Conservation (phyloP, 345 rosid genomes). For the Melaleuca quinquenervia region DNA sequence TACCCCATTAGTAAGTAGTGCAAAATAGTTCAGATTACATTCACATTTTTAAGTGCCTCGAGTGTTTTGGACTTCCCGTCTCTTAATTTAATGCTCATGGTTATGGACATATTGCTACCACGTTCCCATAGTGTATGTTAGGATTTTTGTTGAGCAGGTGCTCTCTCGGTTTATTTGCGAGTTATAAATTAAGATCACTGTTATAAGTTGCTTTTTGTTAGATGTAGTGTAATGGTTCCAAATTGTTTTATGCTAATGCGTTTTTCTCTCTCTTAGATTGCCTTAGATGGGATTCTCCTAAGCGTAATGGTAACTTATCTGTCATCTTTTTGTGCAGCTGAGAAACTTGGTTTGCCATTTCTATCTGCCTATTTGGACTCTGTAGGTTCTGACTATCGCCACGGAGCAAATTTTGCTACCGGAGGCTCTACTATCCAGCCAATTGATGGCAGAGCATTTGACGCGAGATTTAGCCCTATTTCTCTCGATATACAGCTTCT, state of each 20-base stretch:
- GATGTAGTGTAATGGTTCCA: background rate
- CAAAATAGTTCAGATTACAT: background rate
- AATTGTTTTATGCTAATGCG: background rate
- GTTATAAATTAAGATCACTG: background rate
- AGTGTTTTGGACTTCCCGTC: background rate
- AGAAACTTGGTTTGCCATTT: constrained; percentile 56
- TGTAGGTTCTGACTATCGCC: constrained; percentile 63
- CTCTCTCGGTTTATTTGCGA: background rate
- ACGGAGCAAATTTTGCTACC: constrained; percentile 85
- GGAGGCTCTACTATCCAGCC: constrained; percentile 86
- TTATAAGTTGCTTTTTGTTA: background rate
- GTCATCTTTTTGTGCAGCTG: constrained; percentile 35
- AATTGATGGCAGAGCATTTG: constrained; percentile 69
- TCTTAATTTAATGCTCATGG: background rate
- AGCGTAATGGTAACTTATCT: background rate
- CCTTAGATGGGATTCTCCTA: background rate
- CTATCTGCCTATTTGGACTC: constrained; percentile 84
- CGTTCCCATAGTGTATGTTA: background rate
- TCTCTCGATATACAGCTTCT: constrained; percentile 74
- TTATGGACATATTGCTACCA: background rate
- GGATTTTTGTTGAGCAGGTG: background rate
- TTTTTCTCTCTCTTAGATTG: background rate
- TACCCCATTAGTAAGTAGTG: background rate
- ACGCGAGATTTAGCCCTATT: constrained; percentile 82
- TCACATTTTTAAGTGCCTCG: background rate